phyloP scores from a whole-genome alignment of 495 filamentous ascomycete genomes.

The Chaetomium fimeti region DNA sequence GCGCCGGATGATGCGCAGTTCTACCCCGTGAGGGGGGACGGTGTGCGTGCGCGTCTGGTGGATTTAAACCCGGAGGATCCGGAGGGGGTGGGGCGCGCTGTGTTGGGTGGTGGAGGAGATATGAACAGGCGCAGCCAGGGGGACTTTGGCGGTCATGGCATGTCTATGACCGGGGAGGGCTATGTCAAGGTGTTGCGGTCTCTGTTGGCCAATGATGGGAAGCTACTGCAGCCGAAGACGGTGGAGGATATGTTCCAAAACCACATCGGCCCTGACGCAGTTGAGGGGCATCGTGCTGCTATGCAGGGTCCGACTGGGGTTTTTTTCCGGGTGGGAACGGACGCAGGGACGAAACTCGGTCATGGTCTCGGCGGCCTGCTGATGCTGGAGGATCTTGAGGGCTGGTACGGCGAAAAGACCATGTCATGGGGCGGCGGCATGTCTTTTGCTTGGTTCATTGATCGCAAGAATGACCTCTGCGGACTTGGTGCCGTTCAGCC shows the following conservation, averaged over 20 bases:
- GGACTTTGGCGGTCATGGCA: constrained; percentile 37
- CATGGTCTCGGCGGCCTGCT: constrained; percentile 23
- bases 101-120: constrained; percentile 44
- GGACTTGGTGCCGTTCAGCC: constrained; percentile 41
- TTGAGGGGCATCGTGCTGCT: constrained; percentile 14
- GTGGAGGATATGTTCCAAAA: constrained; percentile 50
- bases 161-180: constrained; percentile 18
- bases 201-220: constrained; percentile 33
- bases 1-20: constrained; percentile 42
- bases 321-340: constrained; percentile 34
- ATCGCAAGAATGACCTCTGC: constrained; percentile 49
- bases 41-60: constrained; percentile 28
- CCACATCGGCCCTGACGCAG: constrained; percentile 23
- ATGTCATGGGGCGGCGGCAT: constrained; percentile 34
- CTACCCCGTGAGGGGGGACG: constrained; percentile 27
- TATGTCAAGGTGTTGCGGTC: constrained; percentile 27
- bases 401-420: constrained; percentile 28
- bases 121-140: constrained; percentile 23
- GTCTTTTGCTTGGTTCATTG: constrained; percentile 43
- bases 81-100: constrained; percentile 37
- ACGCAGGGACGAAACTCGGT: constrained; percentile 14
- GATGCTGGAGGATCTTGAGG: constrained; percentile 26
- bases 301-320: constrained; percentile 18
- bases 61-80: constrained; percentile 30
- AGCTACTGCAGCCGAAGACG: constrained; percentile 29